phyloP scores from a whole-genome alignment of 2,329 filamentous ascomycete species.

The Tolypocladium inflatum region DNA sequence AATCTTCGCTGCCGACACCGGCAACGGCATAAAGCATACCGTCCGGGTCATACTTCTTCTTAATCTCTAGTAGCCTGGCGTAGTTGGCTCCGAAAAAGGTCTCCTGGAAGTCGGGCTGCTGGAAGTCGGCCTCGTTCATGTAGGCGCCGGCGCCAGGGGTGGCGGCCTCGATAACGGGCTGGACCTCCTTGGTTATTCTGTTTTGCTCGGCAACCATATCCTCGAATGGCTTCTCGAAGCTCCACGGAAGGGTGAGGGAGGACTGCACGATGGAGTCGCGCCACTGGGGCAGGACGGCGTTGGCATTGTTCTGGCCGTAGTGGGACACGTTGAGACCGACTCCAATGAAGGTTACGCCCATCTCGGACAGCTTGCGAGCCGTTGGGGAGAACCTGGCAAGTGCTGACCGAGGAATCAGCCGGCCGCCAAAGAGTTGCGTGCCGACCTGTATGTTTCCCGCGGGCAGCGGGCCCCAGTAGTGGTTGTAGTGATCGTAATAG shows the following conservation, averaged over 20 bases:
- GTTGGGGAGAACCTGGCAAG: slow-evolving; percentile 11
- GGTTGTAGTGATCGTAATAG: slow-evolving; percentile 32
- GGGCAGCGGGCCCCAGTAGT: slow-evolving; percentile 29
- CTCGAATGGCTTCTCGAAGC: slow-evolving; percentile 14
- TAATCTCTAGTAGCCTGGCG: slow-evolving; percentile 28
- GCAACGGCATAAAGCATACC: slow-evolving; percentile 37
- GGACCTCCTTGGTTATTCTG: slow-evolving; percentile 17
- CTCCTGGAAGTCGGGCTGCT: slow-evolving; percentile 33
- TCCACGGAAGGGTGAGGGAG: slow-evolving; percentile 17
- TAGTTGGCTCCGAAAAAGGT: slow-evolving; percentile 42
- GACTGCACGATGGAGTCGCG: slow-evolving; percentile 22
- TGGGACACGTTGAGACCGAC: slow-evolving; percentile 15
- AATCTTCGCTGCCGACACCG: slow-evolving; percentile 41
- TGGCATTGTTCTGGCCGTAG: slow-evolving; percentile 14
- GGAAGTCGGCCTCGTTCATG: slow-evolving; percentile 41
- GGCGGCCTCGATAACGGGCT: slow-evolving; percentile 13
- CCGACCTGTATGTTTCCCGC: slow-evolving; percentile 21
- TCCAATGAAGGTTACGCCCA: slow-evolving; percentile 17
- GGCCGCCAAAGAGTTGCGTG: slow-evolving; percentile 24
- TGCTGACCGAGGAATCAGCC: slow-evolving; percentile 28
- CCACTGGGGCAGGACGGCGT: slow-evolving; percentile 32
- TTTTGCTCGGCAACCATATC: slow-evolving; percentile 20
- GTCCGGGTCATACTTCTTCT: slow-evolving; percentile 36
- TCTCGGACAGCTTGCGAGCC: slow-evolving; percentile 7
- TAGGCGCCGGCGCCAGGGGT: slow-evolving; percentile 34